Percentiles rank a stretch among this genome's conserved stretches.
Evolutionary conservation across 1,139 yeast genomes (phyloP).

Genomic region (Casaregolazyma suthepensis): DNA sequence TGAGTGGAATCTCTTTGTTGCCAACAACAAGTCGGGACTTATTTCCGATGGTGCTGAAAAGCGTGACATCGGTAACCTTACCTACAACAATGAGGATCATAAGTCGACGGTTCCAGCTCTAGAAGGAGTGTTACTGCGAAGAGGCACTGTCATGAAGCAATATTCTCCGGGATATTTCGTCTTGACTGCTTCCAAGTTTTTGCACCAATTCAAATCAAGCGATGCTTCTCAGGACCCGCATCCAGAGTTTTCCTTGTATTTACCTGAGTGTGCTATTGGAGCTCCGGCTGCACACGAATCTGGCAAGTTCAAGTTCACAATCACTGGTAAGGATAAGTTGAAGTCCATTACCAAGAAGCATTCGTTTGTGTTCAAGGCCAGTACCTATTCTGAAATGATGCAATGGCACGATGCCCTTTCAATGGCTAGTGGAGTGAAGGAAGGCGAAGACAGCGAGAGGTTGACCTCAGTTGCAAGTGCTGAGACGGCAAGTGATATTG

Average conservation of each 20-base stretch:
- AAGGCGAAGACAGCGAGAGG: conserved; percentile 6
- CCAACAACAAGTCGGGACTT: conserved; percentile 29
- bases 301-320: conserved; percentile 38
- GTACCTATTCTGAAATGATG: conserved; percentile 39
- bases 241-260: conserved; percentile 41
- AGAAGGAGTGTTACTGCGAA: conserved; percentile 42
- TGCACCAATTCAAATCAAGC: conserved; percentile 42
- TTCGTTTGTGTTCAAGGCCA: conserved; percentile 39
- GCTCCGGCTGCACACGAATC: conserved; percentile 30
- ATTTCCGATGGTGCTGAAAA: conserved; percentile 33
- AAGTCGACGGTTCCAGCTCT: conserved; percentile 39
- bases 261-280: conserved; percentile 42
- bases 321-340: conserved; percentile 42
- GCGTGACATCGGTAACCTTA: conserved; percentile 34
- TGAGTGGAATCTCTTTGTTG: conserved; percentile 43
- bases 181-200: conserved; percentile 39
- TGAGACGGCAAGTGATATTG: not conserved
- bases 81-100: conserved; percentile 38
- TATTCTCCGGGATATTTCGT: conserved; percentile 42
- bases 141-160: conserved; percentile 38
- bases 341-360: conserved; percentile 34
- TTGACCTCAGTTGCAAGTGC: not conserved
- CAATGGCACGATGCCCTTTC: conserved; percentile 42
- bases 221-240: conserved; percentile 37
- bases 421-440: conserved; percentile 14